These are phyloP conservation scores for Fusarium cicatricum DNA, from an alignment of 2,329 filamentous ascomycete genomes.

Conservation along the genomic window DNA sequence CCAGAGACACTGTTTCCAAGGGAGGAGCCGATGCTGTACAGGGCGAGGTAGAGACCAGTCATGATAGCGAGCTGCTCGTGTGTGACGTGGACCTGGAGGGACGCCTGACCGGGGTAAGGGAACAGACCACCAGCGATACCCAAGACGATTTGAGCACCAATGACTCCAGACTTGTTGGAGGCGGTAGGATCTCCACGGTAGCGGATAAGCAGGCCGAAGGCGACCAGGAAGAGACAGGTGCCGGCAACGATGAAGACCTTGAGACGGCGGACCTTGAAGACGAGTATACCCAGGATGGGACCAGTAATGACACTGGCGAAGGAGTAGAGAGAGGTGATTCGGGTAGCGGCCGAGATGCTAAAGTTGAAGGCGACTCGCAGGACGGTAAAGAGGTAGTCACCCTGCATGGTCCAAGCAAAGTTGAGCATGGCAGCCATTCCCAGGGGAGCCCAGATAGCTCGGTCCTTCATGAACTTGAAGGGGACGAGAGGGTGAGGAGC, in stretches of 20 bases:
- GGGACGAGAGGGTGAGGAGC: slow-evolving; percentile 62
- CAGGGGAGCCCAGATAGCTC: slow-evolving; percentile 68
- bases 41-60: slow-evolving; percentile 50
- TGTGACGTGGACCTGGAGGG: slow-evolving; percentile 50
- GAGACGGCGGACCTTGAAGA: slow-evolving; percentile 60
- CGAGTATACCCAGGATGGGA: slow-evolving; percentile 58
- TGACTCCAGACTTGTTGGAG: slow-evolving; percentile 57
- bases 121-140: slow-evolving; percentile 68
- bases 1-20: slow-evolving; percentile 52
- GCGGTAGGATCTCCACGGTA: slow-evolving; percentile 58
- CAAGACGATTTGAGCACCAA: slow-evolving; percentile 64
- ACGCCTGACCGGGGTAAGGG: slow-evolving; percentile 52
- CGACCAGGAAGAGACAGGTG: slow-evolving; percentile 63
- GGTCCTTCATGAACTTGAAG: slow-evolving; percentile 64
- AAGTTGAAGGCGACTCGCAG: slow-evolving; percentile 67
- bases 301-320: slow-evolving; percentile 65
- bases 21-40: slow-evolving; percentile 53
- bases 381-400: slow-evolving; percentile 67
- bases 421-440: slow-evolving; percentile 61
- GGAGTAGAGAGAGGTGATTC: slow-evolving; percentile 64
- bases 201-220: slow-evolving; percentile 63
- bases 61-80: slow-evolving; percentile 51
- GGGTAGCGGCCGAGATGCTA: slow-evolving; percentile 61
- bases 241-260: slow-evolving; percentile 67
- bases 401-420: slow-evolving; percentile 65